Evolutionary conservation across 805 yeast species (phyloP).

Genomic region (Candida tammaniensis): DNA sequence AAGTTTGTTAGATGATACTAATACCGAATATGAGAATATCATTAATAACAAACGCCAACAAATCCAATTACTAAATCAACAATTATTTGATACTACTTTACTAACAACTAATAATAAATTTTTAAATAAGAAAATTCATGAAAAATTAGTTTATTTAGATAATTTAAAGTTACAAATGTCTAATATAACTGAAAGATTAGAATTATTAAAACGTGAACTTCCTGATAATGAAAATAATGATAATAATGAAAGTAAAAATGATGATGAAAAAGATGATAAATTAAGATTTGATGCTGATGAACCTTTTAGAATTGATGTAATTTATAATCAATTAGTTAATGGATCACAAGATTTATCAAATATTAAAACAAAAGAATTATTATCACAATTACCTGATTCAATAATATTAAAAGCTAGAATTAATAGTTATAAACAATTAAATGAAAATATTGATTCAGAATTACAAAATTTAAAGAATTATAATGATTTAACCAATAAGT

Average conservation of each 20-base stretch:
- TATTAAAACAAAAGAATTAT: constrained; percentile 20
- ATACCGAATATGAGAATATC: constrained; percentile 36
- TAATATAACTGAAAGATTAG: constrained; percentile 36
- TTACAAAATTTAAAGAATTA: constrained; percentile 49
- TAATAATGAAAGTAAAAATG: constrained; percentile 21
- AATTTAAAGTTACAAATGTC: constrained; percentile 48
- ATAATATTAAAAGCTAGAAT: constrained; percentile 70
- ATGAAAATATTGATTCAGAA: constrained; percentile 50
- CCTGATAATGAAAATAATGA: constrained; percentile 38
- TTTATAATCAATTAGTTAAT: constrained; percentile 50
- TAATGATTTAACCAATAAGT: constrained; percentile 52
- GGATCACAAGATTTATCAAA: constrained; percentile 15
- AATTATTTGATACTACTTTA: constrained; percentile 38
- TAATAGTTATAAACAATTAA: constrained; percentile 74
- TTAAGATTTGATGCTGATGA: constrained; percentile 79
- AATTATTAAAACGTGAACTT: constrained; percentile 22
- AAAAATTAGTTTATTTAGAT: constrained; percentile 42
- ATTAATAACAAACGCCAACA: constrained; percentile 35
- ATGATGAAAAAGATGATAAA: constrained; percentile 62
- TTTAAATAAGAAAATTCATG: constrained; percentile 32
- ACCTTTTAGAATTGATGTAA: constrained; percentile 72
- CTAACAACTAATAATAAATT: constrained; percentile 42
- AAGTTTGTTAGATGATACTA: constrained; percentile 34
- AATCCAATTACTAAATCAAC: constrained; percentile 31
- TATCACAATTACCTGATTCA: constrained; percentile 41